These are phyloP conservation scores for Flagelloscypha sp. DNA, from an alignment of 768 basidiomycete species.

Conservation along the genomic window DNA sequence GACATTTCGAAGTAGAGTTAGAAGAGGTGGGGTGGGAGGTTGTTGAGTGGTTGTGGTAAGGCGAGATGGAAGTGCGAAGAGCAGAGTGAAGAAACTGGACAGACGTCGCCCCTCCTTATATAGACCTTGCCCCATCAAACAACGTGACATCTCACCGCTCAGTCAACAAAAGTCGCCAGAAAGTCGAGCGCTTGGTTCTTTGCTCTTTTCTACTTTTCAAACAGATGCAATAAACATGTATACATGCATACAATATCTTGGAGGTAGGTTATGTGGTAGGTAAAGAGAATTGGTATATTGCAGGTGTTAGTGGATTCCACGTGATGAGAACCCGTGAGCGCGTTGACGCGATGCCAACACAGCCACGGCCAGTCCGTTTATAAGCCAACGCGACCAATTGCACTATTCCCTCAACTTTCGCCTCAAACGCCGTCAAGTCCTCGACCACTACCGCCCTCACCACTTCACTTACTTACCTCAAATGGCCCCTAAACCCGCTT, in stretches of 20 bases:
- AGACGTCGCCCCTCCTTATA: constrained; percentile 20
- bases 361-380: constrained; percentile 2
- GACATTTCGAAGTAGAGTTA: constrained; percentile 28
- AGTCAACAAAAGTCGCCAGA: too few species aligned
- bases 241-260: too few species aligned
- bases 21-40: constrained; percentile 12
- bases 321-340: not conserved
- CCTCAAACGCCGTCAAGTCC: too few species aligned
- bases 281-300: too few species aligned
- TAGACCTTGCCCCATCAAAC: constrained; percentile 21
- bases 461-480: constrained; percentile 7
- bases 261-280: too few species aligned
- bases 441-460: constrained; percentile 12
- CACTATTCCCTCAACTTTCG: not conserved
- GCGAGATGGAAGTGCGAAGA: too few species aligned
- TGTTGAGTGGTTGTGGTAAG: constrained; percentile 10
- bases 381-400: not conserved
- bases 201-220: too few species aligned
- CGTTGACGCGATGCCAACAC: not conserved
- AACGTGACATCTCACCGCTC: constrained; percentile 8
- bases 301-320: too few species aligned
- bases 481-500: constrained; percentile 72
- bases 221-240: too few species aligned
- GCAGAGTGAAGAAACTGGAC: constrained; percentile 11
- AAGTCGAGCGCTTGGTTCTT: too few species aligned